Percentiles rank a stretch among this genome's conserved stretches.
Evolutionary conservation across 768 basidiomycete species (phyloP).

Genomic region (Fomitopsis serialis): DNA sequence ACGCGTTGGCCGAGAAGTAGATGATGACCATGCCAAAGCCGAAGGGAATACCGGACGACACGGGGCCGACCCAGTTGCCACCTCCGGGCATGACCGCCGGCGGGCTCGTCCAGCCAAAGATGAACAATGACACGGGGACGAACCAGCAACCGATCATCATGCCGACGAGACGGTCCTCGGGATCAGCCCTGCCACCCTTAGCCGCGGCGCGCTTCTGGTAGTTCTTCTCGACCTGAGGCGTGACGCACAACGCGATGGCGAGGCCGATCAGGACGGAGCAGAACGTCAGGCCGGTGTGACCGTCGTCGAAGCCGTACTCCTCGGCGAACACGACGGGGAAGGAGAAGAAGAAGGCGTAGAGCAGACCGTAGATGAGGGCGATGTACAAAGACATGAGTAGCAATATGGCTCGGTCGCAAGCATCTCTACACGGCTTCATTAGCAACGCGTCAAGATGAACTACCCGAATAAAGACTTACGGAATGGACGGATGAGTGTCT

Average conservation of each 20-base stretch:
- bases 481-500: slow-evolving; percentile 39
- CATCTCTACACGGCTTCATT: slow-evolving; percentile 22
- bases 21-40: slow-evolving; percentile 34
- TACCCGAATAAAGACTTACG: slow-evolving; percentile 7
- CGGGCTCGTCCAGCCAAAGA: slow-evolving; percentile 39
- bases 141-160: slow-evolving; percentile 34
- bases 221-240: slow-evolving; percentile 28
- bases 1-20: slow-evolving; percentile 36
- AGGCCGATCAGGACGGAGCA: slow-evolving; percentile 35
- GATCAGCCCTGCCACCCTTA: slow-evolving; percentile 33
- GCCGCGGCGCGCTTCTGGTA: slow-evolving; percentile 27
- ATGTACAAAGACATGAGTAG: slow-evolving; percentile 41
- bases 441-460: not conserved
- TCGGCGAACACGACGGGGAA: slow-evolving; percentile 33
- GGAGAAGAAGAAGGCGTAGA: slow-evolving; percentile 31
- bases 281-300: slow-evolving; percentile 34
- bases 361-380: slow-evolving; percentile 36
- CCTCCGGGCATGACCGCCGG: slow-evolving; percentile 28
- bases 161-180: slow-evolving; percentile 35
- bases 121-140: slow-evolving; percentile 33
- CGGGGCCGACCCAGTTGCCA: slow-evolving; percentile 33
- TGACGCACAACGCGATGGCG: slow-evolving; percentile 27
- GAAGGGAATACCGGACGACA: slow-evolving; percentile 31
- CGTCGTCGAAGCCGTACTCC: slow-evolving; percentile 31
- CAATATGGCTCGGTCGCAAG: slow-evolving; percentile 40